Conservation (phyloP, 371 early-diverging fungal genomes). For the Circinella minor region DNA sequence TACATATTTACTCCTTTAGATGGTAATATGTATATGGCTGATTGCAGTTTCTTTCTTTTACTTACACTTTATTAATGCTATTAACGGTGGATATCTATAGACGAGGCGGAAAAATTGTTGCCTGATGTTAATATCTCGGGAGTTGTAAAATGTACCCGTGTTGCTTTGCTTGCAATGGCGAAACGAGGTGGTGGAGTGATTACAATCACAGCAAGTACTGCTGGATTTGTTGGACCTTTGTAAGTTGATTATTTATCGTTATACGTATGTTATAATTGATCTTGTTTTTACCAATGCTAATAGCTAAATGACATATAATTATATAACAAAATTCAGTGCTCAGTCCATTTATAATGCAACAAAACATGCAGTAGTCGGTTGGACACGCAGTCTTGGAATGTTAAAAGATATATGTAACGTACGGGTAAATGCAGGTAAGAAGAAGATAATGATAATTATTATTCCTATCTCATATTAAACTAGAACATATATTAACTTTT, state of each 20-base stretch:
- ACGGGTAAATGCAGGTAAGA: slow-evolving; percentile 38
- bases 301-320: background rate
- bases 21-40: slow-evolving; percentile 29
- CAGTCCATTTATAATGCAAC: slow-evolving; percentile 18
- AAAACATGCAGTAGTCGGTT: slow-evolving; percentile 36
- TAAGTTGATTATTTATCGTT: background rate
- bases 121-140: slow-evolving; percentile 70
- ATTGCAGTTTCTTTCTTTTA: background rate
- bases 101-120: slow-evolving; percentile 37
- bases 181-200: slow-evolving; percentile 51
- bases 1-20: slow-evolving; percentile 32
- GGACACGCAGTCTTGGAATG: slow-evolving; percentile 23
- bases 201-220: slow-evolving; percentile 41
- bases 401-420: slow-evolving; percentile 40
- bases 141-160: slow-evolving; percentile 59
- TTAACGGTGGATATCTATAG: slow-evolving; percentile 4
- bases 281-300: too few relatives aligned
- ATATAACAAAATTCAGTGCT: background rate
- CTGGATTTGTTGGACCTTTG: slow-evolving; percentile 8
- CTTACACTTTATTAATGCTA: background rate
- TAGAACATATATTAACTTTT: too few relatives aligned
- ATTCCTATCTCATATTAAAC: background rate
- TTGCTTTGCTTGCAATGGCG: slow-evolving; percentile 39
- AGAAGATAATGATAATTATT: background rate
- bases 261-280: background rate